Percentiles rank a stretch among this genome's conserved stretches.
phyloP scores from a whole-genome alignment of 805 yeast species.

The Yarrowia sp. region DNA sequence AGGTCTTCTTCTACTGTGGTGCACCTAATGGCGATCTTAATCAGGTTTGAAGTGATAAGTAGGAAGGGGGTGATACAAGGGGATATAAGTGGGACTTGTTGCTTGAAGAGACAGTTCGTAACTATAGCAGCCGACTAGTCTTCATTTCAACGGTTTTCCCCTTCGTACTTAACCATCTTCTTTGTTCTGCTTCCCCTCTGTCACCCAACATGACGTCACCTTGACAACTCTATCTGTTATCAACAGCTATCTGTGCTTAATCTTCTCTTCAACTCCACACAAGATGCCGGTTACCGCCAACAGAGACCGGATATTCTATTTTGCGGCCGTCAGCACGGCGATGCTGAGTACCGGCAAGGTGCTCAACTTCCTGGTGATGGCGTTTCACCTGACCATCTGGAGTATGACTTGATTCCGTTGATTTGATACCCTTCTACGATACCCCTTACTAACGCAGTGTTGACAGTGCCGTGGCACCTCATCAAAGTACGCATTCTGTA shows the following conservation, averaged over 20 bases:
- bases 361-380: constrained; percentile 25
- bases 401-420: background rate
- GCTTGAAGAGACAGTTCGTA: too few species aligned
- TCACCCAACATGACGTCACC: too few species aligned
- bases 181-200: too few species aligned
- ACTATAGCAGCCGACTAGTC: too few species aligned
- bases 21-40: too few species aligned
- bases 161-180: too few species aligned
- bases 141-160: too few species aligned
- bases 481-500: constrained; percentile 36
- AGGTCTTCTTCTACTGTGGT: background rate
- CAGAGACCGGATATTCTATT: constrained; percentile 35
- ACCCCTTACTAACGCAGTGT: constrained; percentile 16
- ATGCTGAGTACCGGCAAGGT: constrained; percentile 24
- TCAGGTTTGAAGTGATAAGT: too few species aligned
- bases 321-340: constrained; percentile 14
- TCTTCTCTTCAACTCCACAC: constrained; percentile 9
- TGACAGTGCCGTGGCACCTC: constrained; percentile 27
- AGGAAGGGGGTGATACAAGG: too few species aligned
- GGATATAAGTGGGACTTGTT: too few species aligned
- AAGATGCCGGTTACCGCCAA: constrained; percentile 28
- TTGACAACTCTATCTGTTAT: background rate
- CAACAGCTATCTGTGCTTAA: background rate
- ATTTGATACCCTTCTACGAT: constrained; percentile 6
- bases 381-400: constrained; percentile 9